Evolutionary conservation across 345 rosid species (phyloP).

Genomic region (Lepidium didymum): DNA sequence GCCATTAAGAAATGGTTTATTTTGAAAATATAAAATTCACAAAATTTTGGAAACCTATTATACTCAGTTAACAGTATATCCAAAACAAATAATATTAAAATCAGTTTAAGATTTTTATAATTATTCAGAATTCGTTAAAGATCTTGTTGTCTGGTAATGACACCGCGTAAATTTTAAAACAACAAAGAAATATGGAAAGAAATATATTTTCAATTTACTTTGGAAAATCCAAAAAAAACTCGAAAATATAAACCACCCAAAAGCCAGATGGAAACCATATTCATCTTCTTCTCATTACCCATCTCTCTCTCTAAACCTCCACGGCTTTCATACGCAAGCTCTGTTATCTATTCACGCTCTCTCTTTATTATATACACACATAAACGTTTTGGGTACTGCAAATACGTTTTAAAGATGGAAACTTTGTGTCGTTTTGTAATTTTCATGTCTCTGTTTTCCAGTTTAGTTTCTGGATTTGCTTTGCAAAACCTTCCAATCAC

Average conservation of each 20-base stretch:
- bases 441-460: constrained; percentile 31
- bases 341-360: constrained; percentile 19
- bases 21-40: background rate
- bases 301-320: constrained; percentile 16
- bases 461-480: constrained; percentile 50
- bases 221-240: background rate
- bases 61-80: background rate
- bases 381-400: background rate
- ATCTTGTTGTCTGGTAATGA: background rate
- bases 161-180: background rate
- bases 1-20: background rate
- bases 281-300: background rate
- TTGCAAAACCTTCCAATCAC: constrained; percentile 40
- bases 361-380: background rate
- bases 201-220: background rate
- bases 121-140: background rate
- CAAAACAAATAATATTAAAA: background rate
- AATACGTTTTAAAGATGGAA: constrained; percentile 24
- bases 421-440: constrained; percentile 27
- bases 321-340: constrained; percentile 17
- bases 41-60: background rate
- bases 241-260: constrained; percentile 27
- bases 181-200: background rate
- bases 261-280: constrained; percentile 33
- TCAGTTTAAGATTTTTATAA: background rate